phyloP scores from a whole-genome alignment of 257 asterid genomes.

The Forsythia viridissima region DNA sequence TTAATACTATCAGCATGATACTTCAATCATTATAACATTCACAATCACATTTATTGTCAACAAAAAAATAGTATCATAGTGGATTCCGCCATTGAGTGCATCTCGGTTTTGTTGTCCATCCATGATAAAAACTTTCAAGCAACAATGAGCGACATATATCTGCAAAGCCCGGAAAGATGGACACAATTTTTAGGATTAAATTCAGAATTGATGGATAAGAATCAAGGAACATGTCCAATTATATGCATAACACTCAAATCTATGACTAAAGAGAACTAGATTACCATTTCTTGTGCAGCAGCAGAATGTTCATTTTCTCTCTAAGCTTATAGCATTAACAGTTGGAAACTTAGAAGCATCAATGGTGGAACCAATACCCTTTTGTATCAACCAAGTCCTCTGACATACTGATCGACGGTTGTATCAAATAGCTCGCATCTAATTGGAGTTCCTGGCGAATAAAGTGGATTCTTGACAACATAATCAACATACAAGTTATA shows the following conservation, averaged over 20 bases:
- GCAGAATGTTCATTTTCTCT: neutral
- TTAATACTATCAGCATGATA: no score
- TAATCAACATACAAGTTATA: conserved; percentile 91
- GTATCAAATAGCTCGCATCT: conserved; percentile 79
- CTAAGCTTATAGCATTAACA: neutral
- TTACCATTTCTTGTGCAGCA: conserved; percentile 1
- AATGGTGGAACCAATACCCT: conserved; percentile 20
- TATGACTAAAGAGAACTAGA: conserved; percentile 5
- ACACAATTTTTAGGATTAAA: neutral
- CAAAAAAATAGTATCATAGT: no score
- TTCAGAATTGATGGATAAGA: neutral
- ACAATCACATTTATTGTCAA: no score
- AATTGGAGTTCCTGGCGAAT: conserved; percentile 75
- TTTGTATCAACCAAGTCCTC: conserved; percentile 69
- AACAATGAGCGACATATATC: neutral
- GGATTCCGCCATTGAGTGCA: no score
- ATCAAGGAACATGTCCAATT: neutral
- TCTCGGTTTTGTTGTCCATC: conserved; percentile 21
- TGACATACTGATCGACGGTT: conserved; percentile 79
- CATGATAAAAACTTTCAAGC: neutral
- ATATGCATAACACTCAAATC: conserved; percentile 1
- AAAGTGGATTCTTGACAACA: conserved; percentile 90
- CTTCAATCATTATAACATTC: no score
- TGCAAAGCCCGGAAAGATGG: neutral
- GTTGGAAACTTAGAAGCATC: neutral